Base-by-base conservation (phyloP, 1,284 basidiomycete genomes). In the Marasmius sp. region DNA sequence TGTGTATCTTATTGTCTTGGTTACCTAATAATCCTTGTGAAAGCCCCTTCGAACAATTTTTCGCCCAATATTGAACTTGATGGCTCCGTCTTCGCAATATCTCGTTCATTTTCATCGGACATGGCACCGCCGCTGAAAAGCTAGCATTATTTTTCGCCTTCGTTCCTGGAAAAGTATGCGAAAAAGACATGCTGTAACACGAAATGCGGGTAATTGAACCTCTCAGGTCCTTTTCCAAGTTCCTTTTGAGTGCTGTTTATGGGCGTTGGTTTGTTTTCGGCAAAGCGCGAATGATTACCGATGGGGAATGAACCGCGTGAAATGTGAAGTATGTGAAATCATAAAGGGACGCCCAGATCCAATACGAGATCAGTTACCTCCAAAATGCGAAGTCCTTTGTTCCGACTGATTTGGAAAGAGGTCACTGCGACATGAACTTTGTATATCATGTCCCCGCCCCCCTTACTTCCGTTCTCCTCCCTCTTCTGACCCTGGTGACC, bases 261-360 rank as follows among this genome's bases (percentile, higher is more conserved):
- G 60, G 63, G 34, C 43, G 57, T 64, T 64, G 48, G 52, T 57
- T 64, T 64, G 54, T 64, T 41, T 37, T 47, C 36, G 22, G 16
- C 27, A 7, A 20, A 18, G 43, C 38, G 45, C 37, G 11, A 12
- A 43, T 33, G n/a, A 16, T 22, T 18, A 10, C 34, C 52, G 18
- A 14, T 45, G 12, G 18, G 18, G 34, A 51, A 51, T 27, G 18
- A 6, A 37, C 34, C 22, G 39, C 16, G 51, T 34, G 51, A 38
- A 14, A 27, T 54, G 52, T 52, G 50, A 52, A 27, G 50, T 18
- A 52, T 52, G 27, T 27, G 27, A 27, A 27, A 27, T 27, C 5
- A 27, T 27, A 52, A 52, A 36, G 50, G 34, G 52, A 18, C 34
- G 34, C 52, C 6, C 51, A 54, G 52, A 54, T 54, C 52, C 33